These are phyloP conservation scores for Mortierella sp. DNA, from an alignment of 371 early-diverging fungal genomes.

Conservation along the genomic window DNA sequence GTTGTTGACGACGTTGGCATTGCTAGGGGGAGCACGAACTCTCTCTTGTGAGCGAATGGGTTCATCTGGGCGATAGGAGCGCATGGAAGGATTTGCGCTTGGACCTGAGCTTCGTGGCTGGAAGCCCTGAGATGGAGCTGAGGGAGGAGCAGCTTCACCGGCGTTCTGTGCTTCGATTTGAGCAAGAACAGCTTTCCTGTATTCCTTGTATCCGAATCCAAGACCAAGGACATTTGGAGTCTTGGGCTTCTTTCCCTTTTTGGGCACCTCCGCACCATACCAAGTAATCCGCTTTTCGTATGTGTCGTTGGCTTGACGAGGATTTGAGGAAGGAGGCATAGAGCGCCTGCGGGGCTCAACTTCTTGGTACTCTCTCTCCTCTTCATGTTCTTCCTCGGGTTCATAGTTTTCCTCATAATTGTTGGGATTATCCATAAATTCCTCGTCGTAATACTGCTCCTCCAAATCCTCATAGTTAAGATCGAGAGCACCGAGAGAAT, in stretches of 20 bases:
- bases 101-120: neutral
- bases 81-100: too few relatives aligned
- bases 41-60: neutral
- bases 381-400: neutral
- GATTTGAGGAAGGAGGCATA: constrained; percentile 7
- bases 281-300: constrained; percentile 18
- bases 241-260: constrained; percentile 9
- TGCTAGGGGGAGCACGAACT: neutral
- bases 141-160: neutral
- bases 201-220: constrained; percentile 42
- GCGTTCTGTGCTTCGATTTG: neutral
- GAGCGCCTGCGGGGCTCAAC: neutral
- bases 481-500: neutral
- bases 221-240: neutral
- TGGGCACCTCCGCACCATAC: constrained; percentile 17
- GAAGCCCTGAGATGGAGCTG: neutral
- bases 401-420: neutral
- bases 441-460: neutral
- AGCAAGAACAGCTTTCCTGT: constrained; percentile 16
- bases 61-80: too few relatives aligned
- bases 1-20: neutral
- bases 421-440: neutral
- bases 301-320: neutral
- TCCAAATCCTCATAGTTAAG: neutral
- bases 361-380: neutral